A percentile compares a stretch with the other conserved stretches of the same genome.
phyloP scores from a whole-genome alignment of 345 rosid genomes.

The Eucalyptus cloeziana region DNA sequence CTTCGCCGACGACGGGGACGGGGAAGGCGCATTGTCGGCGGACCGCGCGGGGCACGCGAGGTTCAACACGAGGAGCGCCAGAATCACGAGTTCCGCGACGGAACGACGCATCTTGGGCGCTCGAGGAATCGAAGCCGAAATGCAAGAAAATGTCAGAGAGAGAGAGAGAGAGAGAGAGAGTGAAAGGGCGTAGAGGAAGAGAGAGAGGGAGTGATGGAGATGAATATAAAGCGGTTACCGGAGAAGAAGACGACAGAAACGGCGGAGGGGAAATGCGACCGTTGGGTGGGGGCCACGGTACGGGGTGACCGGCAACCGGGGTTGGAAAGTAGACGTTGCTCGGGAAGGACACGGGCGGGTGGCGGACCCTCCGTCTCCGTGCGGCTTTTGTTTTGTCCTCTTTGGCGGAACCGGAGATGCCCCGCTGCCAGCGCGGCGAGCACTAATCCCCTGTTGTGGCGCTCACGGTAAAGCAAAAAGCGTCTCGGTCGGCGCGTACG shows the following conservation, averaged over 20 bases:
- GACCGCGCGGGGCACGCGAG: not conserved
- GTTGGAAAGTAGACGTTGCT: conserved; percentile 42
- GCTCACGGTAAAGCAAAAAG: not conserved
- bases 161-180: not conserved
- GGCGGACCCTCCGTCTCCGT: not conserved
- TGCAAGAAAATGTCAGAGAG: not conserved
- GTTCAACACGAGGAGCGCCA: not conserved
- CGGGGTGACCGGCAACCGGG: not conserved
- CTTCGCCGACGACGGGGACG: conserved; percentile 1
- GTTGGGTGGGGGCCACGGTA: conserved; percentile 13
- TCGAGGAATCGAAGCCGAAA: not conserved
- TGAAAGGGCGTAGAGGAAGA: not conserved
- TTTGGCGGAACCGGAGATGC: not conserved
- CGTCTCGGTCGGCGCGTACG: not conserved
- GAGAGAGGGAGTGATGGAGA: not conserved
- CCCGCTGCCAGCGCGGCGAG: not conserved
- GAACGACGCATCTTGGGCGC: not conserved
- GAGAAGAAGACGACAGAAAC: not conserved
- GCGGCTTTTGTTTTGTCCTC: not conserved
- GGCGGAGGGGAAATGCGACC: conserved; percentile 21
- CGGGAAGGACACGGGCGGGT: conserved; percentile 1
- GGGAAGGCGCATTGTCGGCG: not conserved
- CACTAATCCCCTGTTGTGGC: not conserved
- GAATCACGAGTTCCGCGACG: not conserved
- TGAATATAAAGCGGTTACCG: not conserved